phyloP scores from a whole-genome alignment of 2,329 filamentous ascomycete species.

The Bipolaris zeicola region DNA sequence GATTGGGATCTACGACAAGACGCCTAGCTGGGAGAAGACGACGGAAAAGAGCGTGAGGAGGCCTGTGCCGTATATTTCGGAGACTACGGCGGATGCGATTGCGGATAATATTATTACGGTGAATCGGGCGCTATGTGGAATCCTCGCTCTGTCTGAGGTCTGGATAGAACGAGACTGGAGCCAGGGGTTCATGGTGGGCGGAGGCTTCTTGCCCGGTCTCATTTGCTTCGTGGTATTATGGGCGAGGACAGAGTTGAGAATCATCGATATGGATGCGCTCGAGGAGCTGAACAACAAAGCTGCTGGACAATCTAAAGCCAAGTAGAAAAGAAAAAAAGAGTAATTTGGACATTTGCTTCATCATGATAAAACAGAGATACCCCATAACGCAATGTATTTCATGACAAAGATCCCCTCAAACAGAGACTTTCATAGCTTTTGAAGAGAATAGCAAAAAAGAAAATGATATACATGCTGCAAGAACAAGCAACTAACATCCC shows the following conservation, averaged over 20 bases:
- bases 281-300: conserved; percentile 60
- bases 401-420: not conserved
- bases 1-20: not conserved
- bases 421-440: not conserved
- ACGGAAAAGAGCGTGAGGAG: conserved; percentile 13
- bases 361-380: not conserved
- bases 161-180: conserved; percentile 30
- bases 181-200: conserved; percentile 39
- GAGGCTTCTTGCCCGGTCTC: conserved; percentile 52
- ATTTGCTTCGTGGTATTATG: conserved; percentile 66
- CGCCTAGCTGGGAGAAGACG: conserved; percentile 12
- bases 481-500: conserved; percentile 2
- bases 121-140: conserved; percentile 62
- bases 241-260: conserved; percentile 69
- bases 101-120: conserved; percentile 64
- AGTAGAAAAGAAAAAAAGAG: not conserved
- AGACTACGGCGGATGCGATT: conserved; percentile 54
- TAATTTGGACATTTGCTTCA: not conserved
- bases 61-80: conserved; percentile 31
- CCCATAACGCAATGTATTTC: not conserved
- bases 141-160: conserved; percentile 54
- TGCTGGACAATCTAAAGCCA: conserved; percentile 32
- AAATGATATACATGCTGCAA: conserved; percentile 2
- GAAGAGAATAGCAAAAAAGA: not conserved
- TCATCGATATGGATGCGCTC: conserved; percentile 72